Percentiles rank a stretch among this genome's conserved stretches.
Conservation (phyloP, 768 basidiomycete species). For the Stropharia rugosoannulata region DNA sequence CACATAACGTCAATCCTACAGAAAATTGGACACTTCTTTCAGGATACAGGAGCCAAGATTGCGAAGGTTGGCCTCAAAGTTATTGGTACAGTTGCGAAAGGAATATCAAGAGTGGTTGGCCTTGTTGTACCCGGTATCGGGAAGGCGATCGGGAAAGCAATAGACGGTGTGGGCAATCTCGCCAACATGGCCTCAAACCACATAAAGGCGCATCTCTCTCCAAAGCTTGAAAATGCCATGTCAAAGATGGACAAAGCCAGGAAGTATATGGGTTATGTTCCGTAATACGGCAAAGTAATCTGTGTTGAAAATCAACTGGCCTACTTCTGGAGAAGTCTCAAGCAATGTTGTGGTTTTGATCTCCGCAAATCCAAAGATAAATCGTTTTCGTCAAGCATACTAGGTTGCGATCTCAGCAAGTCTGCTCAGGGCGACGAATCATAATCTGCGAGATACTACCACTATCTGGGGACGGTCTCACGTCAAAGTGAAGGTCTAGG, state of each 20-base stretch:
- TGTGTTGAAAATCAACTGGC: too few relatives aligned
- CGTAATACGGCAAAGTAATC: not conserved
- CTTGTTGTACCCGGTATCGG: constrained; percentile 10
- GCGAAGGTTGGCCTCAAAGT: constrained; percentile 13
- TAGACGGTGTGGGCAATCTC: constrained; percentile 1
- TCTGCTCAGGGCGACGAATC: too few relatives aligned
- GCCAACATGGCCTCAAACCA: constrained; percentile 5
- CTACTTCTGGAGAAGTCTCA: too few relatives aligned
- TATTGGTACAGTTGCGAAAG: not conserved
- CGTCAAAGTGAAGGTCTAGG: too few relatives aligned
- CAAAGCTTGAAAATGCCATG: not conserved
- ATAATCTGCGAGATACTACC: too few relatives aligned
- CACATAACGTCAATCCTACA: not conserved
- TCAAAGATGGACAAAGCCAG: not conserved
- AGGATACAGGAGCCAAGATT: constrained; percentile 8
- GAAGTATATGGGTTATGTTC: not conserved
- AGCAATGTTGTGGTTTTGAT: too few relatives aligned
- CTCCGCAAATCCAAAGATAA: too few relatives aligned
- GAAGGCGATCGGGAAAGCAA: not conserved
- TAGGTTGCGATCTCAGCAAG: too few relatives aligned
- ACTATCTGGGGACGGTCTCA: too few relatives aligned
- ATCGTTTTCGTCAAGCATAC: too few relatives aligned
- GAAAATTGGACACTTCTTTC: constrained; percentile 4
- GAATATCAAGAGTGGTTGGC: constrained; percentile 6
- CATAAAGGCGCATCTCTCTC: constrained; percentile 8